Percentiles rank a stretch among this genome's conserved stretches.
Conservation (phyloP, 768 basidiomycete species). For the Suillus subalutaceus region DNA sequence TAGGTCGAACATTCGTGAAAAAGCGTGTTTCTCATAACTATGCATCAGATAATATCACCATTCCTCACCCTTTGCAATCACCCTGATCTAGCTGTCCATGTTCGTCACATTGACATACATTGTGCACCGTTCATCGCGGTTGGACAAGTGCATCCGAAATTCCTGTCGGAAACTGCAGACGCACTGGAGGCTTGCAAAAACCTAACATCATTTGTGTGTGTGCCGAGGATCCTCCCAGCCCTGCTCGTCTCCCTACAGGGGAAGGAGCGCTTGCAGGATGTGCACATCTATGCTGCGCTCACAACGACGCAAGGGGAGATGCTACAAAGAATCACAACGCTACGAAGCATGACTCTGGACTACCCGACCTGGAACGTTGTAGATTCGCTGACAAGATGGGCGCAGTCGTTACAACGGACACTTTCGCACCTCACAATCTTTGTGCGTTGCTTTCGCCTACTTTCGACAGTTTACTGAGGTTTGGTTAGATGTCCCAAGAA, state of each 20-base stretch:
- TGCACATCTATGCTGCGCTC: conserved; percentile 58
- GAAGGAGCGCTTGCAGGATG: conserved; percentile 45
- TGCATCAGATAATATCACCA: conserved; percentile 49
- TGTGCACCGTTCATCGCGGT: conserved; percentile 45
- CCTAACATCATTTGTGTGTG: conserved; percentile 60
- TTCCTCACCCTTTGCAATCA: conserved; percentile 61
- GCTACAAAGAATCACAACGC: conserved; percentile 40
- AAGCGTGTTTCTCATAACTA: neutral
- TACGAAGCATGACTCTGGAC: conserved; percentile 57
- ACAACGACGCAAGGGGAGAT: conserved; percentile 50
- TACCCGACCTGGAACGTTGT: conserved; percentile 65
- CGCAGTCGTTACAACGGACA: conserved; percentile 41
- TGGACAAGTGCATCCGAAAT: conserved; percentile 42
- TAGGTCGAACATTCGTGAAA: conserved; percentile 37
- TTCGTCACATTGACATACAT: conserved; percentile 60
- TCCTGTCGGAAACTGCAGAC: conserved; percentile 54
- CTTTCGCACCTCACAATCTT: conserved; percentile 59
- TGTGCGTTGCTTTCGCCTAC: conserved; percentile 42
- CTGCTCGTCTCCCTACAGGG: conserved; percentile 51
- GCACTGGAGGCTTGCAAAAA: conserved; percentile 54
- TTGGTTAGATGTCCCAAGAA: conserved; percentile 54
- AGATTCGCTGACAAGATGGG: conserved; percentile 63
- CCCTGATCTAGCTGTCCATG: conserved; percentile 56
- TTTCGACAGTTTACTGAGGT: neutral
- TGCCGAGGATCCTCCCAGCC: conserved; percentile 45